A percentile compares a stretch with the other conserved stretches of the same genome.
These are phyloP conservation scores for Lachancea nothofagi DNA, from an alignment of 805 yeast genomes.

Conservation along the genomic window DNA sequence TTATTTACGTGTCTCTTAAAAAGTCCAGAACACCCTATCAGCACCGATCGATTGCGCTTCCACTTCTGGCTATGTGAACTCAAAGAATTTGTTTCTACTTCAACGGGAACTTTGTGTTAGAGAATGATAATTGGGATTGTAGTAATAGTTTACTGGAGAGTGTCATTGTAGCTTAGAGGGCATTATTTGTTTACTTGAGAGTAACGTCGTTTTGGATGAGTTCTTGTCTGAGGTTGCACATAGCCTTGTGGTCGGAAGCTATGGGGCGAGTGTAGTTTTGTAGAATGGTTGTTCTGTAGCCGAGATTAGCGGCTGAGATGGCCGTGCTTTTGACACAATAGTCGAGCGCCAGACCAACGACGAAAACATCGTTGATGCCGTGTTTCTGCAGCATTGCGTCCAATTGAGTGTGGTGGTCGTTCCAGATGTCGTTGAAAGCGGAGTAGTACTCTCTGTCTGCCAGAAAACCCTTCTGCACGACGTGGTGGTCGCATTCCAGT, in stretches of 20 bases:
- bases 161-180: not conserved
- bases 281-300: conserved; percentile 61
- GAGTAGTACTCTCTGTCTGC: conserved; percentile 80
- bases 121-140: too few relatives aligned
- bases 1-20: too few relatives aligned
- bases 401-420: conserved; percentile 62
- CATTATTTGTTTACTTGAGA: conserved; percentile 7
- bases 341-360: conserved; percentile 84
- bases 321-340: conserved; percentile 81
- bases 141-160: not conserved
- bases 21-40: too few relatives aligned
- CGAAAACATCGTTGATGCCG: conserved; percentile 53
- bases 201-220: conserved; percentile 17
- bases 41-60: too few relatives aligned
- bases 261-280: conserved; percentile 54
- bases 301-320: conserved; percentile 54
- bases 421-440: conserved; percentile 79
- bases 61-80: too few relatives aligned
- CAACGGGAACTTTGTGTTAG: too few relatives aligned
- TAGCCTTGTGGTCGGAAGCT: conserved; percentile 36
- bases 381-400: conserved; percentile 40
- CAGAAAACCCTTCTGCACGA: conserved; percentile 67
- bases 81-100: too few relatives aligned
- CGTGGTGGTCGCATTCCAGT: conserved; percentile 35
- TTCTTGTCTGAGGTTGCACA: conserved; percentile 18